Evolutionary conservation across 2,329 filamentous ascomycete genomes (phyloP).

Genomic region (Nigrospora oryzae): DNA sequence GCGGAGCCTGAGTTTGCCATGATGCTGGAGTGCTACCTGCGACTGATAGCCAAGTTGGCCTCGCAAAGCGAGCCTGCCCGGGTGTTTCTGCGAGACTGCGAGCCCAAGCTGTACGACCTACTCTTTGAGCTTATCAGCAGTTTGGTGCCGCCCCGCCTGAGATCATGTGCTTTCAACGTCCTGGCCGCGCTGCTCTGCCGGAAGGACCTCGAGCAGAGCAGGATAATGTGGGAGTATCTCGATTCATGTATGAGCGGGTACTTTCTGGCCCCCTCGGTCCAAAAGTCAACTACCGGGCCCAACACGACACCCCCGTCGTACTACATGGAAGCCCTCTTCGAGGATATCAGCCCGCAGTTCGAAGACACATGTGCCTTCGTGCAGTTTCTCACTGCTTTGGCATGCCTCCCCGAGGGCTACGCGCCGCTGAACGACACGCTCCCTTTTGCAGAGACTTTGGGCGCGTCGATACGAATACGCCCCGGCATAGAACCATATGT

Average conservation of each 20-base stretch:
- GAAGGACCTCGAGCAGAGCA: conserved; percentile 59
- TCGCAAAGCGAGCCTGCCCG: conserved; percentile 65
- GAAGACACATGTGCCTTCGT: conserved; percentile 84
- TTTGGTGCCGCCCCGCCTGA: conserved; percentile 65
- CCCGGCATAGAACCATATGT: conserved; percentile 88
- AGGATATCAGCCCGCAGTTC: conserved; percentile 68
- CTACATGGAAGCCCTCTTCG: conserved; percentile 57
- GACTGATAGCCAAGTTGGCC: conserved; percentile 76
- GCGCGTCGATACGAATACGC: conserved; percentile 62
- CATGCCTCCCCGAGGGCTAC: conserved; percentile 55
- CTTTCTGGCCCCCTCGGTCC: conserved; percentile 25
- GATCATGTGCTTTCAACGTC: conserved; percentile 76
- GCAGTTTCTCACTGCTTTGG: conserved; percentile 63
- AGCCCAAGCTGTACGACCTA: conserved; percentile 63
- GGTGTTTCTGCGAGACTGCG: conserved; percentile 60
- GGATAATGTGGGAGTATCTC: conserved; percentile 70
- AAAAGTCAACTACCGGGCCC: conserved; percentile 9
- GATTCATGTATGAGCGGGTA: conserved; percentile 70
- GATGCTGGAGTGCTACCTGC: conserved; percentile 91
- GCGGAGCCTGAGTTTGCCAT: conserved; percentile 86
- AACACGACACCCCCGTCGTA: conserved; percentile 20
- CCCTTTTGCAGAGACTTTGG: conserved; percentile 81
- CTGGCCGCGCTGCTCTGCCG: conserved; percentile 67
- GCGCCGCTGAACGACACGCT: conserved; percentile 63
- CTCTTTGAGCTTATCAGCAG: conserved; percentile 74